These are phyloP conservation scores for Wakefieldia striispora DNA, from an alignment of 768 basidiomycete genomes.

Conservation along the genomic window DNA sequence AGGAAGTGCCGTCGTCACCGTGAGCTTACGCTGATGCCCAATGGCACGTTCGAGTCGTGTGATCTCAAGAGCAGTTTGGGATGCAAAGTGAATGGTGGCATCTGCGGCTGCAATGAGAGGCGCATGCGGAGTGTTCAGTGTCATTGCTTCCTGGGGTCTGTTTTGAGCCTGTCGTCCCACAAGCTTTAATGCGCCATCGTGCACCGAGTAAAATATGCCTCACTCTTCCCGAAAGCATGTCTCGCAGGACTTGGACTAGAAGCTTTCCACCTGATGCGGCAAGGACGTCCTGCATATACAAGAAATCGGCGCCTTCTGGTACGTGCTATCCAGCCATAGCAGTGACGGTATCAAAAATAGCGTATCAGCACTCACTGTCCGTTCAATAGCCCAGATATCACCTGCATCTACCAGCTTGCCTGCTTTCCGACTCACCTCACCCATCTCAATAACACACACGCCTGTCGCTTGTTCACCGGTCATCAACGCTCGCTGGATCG, in stretches of 20 bases:
- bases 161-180: constrained; percentile 42
- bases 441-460: constrained; percentile 79
- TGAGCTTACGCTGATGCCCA: constrained; percentile 29
- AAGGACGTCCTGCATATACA: constrained; percentile 52
- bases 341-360: neutral
- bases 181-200: neutral
- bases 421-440: constrained; percentile 46
- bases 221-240: constrained; percentile 58
- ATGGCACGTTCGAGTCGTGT: constrained; percentile 26
- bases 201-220: constrained; percentile 5
- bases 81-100: constrained; percentile 14
- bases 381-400: constrained; percentile 54
- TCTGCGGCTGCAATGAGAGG: constrained; percentile 31
- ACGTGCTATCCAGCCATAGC: constrained; percentile 42
- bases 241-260: constrained; percentile 66
- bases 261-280: constrained; percentile 65
- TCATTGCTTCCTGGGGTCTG: constrained; percentile 41
- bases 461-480: constrained; percentile 69
- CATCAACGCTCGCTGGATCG: constrained; percentile 80
- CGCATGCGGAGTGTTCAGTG: constrained; percentile 45
- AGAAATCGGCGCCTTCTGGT: constrained; percentile 50
- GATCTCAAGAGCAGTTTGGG: constrained; percentile 20
- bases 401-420: constrained; percentile 74
- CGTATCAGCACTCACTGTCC: constrained; percentile 46
- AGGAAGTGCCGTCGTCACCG: constrained; percentile 20